Evolutionary conservation across 2,329 filamentous ascomycete species (phyloP), one percentile per base, ranked within the genome.

Genomic region (Penicillium italicum): DNA sequence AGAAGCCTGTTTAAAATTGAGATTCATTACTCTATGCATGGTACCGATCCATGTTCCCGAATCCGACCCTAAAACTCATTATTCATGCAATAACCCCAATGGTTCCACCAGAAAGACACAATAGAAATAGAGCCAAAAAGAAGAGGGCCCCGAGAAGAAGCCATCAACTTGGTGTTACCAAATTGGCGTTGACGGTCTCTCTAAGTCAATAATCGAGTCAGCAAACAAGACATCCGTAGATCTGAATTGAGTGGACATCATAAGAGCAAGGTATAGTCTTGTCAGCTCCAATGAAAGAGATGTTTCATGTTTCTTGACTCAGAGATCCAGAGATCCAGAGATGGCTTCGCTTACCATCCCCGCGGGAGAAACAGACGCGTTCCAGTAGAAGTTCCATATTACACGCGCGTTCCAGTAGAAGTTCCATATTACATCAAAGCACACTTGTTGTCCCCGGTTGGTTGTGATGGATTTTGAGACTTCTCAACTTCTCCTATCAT

Each of bases 401-500:
- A 99, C 94, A 99, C n/a, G n/a, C n/a, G 24, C 22, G 20, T 42
- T 33, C 44, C 45, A 34, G 30, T 26, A 26, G 38, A 16, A 22
- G n/a, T 18, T 20, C 20, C 58, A 28, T 70, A 67, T 82, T 80
- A 99, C 94, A 99, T 97, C 66, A 97, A 73, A 53, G 74, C 67
- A 74, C 94, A 97, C 77, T 95, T 96, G 67, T 85, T 85, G 54
- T 87, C 88, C 53, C 86, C 87, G 26, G 90, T 80, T 8, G 91
- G 87, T 76, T 96, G 90, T 67, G 86, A 86, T 1, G 93, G 92
- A 71, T 95, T 96, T 76, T 96, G 89, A 26, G 88, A 86, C 77
- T 95, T 96, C 77, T 99, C 94, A 61, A 99, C 92, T 79, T 97
- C 90, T 46, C 83, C 90, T 67, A 99, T 91, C 79, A 99, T 87